Conservation (phyloP, 768 basidiomycete species). For the Rhodotorula taiwanensis region DNA sequence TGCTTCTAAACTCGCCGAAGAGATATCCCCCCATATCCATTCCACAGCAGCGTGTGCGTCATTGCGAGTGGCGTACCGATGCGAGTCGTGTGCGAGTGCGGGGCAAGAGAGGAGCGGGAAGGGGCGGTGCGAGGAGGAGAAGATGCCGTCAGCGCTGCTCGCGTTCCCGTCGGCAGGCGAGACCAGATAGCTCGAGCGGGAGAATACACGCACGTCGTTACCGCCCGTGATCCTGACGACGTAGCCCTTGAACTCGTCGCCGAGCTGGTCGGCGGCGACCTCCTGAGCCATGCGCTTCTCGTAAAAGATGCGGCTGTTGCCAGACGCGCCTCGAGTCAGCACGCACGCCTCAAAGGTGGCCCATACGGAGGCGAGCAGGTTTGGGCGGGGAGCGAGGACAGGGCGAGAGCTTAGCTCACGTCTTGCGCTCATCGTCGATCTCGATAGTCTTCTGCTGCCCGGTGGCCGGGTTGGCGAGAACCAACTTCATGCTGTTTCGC, state of each 20-base stretch:
- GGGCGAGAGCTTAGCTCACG: conserved; percentile 54
- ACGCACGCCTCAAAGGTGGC: conserved; percentile 1
- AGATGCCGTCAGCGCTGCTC: conserved; percentile 11
- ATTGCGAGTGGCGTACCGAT: no score
- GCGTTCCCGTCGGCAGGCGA: no score
- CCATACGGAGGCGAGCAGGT: conserved; percentile 8
- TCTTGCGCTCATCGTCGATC: conserved; percentile 82
- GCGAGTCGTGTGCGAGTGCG: neutral
- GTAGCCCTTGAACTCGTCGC: conserved; percentile 96
- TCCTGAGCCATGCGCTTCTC: conserved; percentile 96
- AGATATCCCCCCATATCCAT: neutral
- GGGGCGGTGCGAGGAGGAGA: neutral
- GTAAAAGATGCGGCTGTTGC: conserved; percentile 77
- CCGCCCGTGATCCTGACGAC: conserved; percentile 94
- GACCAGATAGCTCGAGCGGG: neutral
- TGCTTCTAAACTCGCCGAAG: conserved; percentile 53
- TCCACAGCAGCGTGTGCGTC: no score
- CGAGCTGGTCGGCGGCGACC: conserved; percentile 79
- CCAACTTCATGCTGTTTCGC: conserved; percentile 76
- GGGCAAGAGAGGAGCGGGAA: neutral
- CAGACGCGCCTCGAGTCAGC: neutral
- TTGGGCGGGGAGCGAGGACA: neutral
- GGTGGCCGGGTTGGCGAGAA: conserved; percentile 96
- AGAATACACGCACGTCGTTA: conserved; percentile 58
- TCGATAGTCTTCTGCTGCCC: conserved; percentile 95